Evolutionary conservation across 352 stramenopile species (phyloP), one percentile per base, ranked within the genome.

Genomic region (Ophiocytium majus): DNA sequence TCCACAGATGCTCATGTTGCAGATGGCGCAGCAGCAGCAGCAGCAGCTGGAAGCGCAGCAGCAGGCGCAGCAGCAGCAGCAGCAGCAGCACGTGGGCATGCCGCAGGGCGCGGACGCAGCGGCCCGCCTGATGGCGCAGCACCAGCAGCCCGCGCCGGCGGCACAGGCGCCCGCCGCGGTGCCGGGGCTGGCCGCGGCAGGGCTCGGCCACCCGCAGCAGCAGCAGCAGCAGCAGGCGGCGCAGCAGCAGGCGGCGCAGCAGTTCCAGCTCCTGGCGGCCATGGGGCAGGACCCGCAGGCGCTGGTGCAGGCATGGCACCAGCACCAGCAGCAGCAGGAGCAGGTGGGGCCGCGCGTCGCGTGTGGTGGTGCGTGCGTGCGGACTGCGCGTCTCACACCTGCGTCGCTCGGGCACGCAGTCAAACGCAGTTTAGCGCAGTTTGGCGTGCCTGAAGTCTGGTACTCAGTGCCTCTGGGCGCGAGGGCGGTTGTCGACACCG

Each of bases 21-120:
- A 32, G 82, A 37, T 50, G 74, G 35, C 19, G 82, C 75, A 36
- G 28, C 64, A 63, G 75, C 75, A 35, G 9, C 75, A 43, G 75
- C 75, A 32, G 75, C 75, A 50, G 34, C 75, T 14, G 75, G 10
- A 50, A 32, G 10, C 36, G 75, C 75, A 37, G 17, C 49, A 32
- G 32, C 75, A 37, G 31, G 10, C 43, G 14, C 43, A 57, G 43
- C 14, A 57, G 43, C 43, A 57, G 43, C 43, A 57, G 43, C 43
- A 57, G 43, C 43, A 57, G 43, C 43, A 57, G 43, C 43, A 57
- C 5, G 43, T 14, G 43, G 5, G 14, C 5, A 14, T 57, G 5
- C 43, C 14, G 5, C 5, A 5, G 43, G 5, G 5, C 43, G 5
- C 5, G 5, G 43, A 5, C 5, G 5, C 43, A 57, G 5, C 43